phyloP scores from a whole-genome alignment of 2,329 filamentous ascomycete genomes.

The Fusarium sulawesiense region DNA sequence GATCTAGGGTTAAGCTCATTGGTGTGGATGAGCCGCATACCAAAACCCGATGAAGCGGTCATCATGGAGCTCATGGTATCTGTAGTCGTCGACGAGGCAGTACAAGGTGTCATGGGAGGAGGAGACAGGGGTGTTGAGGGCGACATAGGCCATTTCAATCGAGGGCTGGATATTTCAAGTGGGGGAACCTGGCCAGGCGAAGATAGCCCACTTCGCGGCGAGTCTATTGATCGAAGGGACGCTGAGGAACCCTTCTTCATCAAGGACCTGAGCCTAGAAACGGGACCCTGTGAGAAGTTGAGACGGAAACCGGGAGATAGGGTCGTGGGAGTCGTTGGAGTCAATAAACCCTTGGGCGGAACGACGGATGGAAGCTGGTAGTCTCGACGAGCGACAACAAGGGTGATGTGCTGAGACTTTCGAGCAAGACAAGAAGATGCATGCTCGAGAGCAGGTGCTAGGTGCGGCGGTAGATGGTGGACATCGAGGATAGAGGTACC shows the following conservation, averaged over 20 bases:
- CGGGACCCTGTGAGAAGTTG: conserved; percentile 48
- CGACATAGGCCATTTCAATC: conserved; percentile 49
- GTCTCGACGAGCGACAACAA: conserved; percentile 67
- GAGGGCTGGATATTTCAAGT: conserved; percentile 44
- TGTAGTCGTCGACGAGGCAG: conserved; percentile 52
- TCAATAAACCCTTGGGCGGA: conserved; percentile 34
- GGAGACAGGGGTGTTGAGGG: conserved; percentile 55
- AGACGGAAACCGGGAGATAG: conserved; percentile 50
- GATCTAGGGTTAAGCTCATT: conserved; percentile 59
- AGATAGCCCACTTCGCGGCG: conserved; percentile 42
- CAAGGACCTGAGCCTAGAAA: conserved; percentile 50
- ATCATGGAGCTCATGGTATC: conserved; percentile 48
- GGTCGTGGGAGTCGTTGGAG: conserved; percentile 46
- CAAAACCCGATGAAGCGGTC: conserved; percentile 54
- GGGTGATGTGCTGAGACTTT: conserved; percentile 66
- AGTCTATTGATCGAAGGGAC: conserved; percentile 42
- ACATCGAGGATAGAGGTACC: conserved; percentile 69
- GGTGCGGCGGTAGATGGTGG: conserved; percentile 66
- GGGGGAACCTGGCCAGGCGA: conserved; percentile 51
- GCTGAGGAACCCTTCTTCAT: conserved; percentile 45
- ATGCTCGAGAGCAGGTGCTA: conserved; percentile 68
- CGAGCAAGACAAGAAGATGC: conserved; percentile 65
- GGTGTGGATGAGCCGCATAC: conserved; percentile 64
- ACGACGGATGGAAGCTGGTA: conserved; percentile 62
- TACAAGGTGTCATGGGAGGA: conserved; percentile 62